These are phyloP conservation scores for Diplodia sapinea DNA, from an alignment of 2,329 filamentous ascomycete genomes.

Conservation along the genomic window DNA sequence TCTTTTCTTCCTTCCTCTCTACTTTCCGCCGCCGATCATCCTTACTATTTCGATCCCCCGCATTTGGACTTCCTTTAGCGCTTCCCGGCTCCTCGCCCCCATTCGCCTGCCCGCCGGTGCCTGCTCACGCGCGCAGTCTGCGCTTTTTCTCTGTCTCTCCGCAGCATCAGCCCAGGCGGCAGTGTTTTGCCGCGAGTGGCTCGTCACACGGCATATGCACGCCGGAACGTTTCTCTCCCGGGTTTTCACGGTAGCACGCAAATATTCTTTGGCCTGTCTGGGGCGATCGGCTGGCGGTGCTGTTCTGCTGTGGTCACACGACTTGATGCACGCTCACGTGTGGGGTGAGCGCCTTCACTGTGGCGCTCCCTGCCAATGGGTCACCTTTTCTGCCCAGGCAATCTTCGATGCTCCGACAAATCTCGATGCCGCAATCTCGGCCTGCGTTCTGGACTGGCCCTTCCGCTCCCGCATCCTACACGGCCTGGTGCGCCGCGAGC, in stretches of 20 bases:
- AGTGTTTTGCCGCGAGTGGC: background rate
- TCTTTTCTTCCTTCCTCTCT: background rate
- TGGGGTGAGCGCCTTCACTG: conserved; percentile 12
- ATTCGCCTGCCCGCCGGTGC: background rate
- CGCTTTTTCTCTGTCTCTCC: no score
- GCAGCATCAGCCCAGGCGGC: background rate
- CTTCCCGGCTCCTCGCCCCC: background rate
- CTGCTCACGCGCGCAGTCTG: background rate
- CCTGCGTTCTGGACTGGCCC: background rate
- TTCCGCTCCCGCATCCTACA: background rate
- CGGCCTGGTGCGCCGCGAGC: background rate
- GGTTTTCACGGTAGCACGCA: conserved; percentile 13
- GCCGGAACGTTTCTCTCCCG: conserved; percentile 10
- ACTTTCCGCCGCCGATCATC: conserved; percentile 5
- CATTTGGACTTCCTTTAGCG: conserved; percentile 5
- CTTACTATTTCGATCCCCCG: conserved; percentile 10
- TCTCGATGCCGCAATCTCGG: background rate
- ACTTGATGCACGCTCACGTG: conserved; percentile 7
- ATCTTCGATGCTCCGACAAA: background rate
- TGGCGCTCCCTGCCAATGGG: background rate
- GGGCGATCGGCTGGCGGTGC: background rate
- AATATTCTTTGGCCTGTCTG: background rate
- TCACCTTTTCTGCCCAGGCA: background rate
- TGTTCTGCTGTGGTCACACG: conserved; percentile 3
- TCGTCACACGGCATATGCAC: background rate